Conservation (phyloP, 371 early-diverging fungal species). For the Encephalitozoon intestinalis region DNA sequence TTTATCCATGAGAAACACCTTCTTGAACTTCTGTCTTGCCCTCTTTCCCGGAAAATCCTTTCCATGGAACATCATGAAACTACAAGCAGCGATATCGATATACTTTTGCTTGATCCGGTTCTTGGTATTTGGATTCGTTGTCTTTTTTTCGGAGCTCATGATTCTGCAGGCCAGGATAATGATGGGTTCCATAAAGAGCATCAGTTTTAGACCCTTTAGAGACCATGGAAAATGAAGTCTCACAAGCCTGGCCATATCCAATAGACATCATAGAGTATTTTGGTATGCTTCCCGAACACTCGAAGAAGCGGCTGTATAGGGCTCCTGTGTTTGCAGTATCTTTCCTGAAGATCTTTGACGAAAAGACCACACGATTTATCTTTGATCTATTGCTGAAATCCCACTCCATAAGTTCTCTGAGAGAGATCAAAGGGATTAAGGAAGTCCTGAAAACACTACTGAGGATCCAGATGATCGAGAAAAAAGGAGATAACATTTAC, state of each 20-base stretch:
- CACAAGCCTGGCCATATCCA: constrained; percentile 4
- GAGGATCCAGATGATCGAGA: constrained; percentile 14
- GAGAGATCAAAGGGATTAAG: constrained; percentile 26
- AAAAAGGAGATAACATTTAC: constrained; percentile 26
- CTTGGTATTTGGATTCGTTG: too few species aligned
- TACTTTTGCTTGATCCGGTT: too few species aligned
- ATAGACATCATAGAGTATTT: constrained; percentile 3
- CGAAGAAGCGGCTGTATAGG: background rate
- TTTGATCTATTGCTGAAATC: constrained; percentile 17
- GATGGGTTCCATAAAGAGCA: background rate
- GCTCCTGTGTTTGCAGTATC: constrained; percentile 23
- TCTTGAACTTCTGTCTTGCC: too few species aligned
- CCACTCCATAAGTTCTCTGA: constrained; percentile 11
- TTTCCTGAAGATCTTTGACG: constrained; percentile 36
- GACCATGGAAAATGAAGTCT: background rate
- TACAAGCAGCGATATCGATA: too few species aligned
- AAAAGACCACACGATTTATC: constrained; percentile 15
- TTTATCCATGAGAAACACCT: too few species aligned
- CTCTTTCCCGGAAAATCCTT: too few species aligned
- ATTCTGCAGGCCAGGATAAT: too few species aligned
- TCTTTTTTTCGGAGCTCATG: background rate
- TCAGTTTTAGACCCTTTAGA: background rate
- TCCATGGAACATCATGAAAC: too few species aligned
- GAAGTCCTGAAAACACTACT: constrained; percentile 25
- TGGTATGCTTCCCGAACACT: background rate